Percentiles rank a stretch among this genome's conserved stretches.
These are phyloP conservation scores for Paecilomyces sp. DNA, from an alignment of 2,329 filamentous ascomycete genomes.

Conservation along the genomic window DNA sequence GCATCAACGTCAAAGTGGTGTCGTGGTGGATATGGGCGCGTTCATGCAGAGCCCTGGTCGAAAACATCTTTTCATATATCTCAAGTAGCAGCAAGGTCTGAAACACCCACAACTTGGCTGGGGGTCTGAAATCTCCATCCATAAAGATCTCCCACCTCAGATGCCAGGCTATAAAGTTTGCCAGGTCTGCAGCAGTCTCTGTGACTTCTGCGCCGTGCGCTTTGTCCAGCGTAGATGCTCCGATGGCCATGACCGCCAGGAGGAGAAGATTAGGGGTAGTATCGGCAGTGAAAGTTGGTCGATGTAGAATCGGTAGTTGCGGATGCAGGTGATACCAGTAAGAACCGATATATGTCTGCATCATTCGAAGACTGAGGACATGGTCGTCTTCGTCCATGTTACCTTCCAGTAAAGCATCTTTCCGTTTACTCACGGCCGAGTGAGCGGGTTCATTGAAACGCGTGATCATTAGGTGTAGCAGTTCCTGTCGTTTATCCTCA, in stretches of 20 bases:
- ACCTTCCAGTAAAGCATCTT: conserved; percentile 71
- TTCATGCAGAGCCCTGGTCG: conserved; percentile 84
- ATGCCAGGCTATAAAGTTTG: conserved; percentile 87
- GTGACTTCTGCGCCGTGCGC: conserved; percentile 67
- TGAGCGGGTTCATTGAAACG: conserved; percentile 77
- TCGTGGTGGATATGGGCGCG: conserved; percentile 94
- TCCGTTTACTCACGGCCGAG: conserved; percentile 64
- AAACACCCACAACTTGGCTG: conserved; percentile 93
- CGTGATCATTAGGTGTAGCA: conserved; percentile 73
- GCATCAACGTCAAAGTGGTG: conserved; percentile 91
- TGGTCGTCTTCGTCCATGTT: conserved; percentile 58
- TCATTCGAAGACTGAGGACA: conserved; percentile 79
- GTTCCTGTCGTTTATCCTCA: conserved; percentile 75
- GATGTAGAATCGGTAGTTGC: conserved; percentile 89
- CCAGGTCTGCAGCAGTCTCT: conserved; percentile 70
- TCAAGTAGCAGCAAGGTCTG: conserved; percentile 84
- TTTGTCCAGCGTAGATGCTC: conserved; percentile 81
- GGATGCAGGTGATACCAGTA: conserved; percentile 96
- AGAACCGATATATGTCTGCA: conserved; percentile 87
- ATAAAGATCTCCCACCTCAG: conserved; percentile 95
- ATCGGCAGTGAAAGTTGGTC: conserved; percentile 85
- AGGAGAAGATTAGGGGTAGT: conserved; percentile 78
- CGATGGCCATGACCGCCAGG: conserved; percentile 85
- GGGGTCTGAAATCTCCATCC: conserved; percentile 79
- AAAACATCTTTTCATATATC: conserved; percentile 97